Percentiles rank a stretch among this genome's conserved stretches.
These are phyloP conservation scores for Mucor irregularis DNA, from an alignment of 371 early-diverging fungal genomes.

Conservation along the genomic window DNA sequence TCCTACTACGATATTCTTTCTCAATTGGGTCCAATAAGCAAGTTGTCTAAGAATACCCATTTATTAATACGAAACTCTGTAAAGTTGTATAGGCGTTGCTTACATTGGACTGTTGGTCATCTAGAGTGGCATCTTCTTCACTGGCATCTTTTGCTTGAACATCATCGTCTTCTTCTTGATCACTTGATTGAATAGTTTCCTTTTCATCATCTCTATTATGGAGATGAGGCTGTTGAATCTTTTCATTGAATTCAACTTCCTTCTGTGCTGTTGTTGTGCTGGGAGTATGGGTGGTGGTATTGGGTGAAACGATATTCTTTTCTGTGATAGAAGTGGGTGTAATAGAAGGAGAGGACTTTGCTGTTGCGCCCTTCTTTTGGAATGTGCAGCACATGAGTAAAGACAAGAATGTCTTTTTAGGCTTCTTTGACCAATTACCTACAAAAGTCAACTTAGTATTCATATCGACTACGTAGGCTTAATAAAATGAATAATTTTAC, in stretches of 20 bases:
- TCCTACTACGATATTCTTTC: conserved; percentile 28
- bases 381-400: background rate
- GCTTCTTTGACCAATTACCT: background rate
- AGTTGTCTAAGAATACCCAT: background rate
- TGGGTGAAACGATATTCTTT: background rate
- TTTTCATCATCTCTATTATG: too few relatives aligned
- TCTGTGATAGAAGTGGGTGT: background rate
- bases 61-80: too few relatives aligned
- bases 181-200: too few relatives aligned
- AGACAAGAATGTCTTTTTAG: conserved; percentile 4
- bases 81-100: background rate
- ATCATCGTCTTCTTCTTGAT: background rate
- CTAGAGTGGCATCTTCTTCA: conserved; percentile 5
- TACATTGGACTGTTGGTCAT: conserved; percentile 3
- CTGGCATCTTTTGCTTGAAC: background rate
- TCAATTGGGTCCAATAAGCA: conserved; percentile 2
- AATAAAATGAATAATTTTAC: background rate
- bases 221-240: too few relatives aligned
- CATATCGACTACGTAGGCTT: background rate
- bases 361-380: background rate
- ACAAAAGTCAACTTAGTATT: too few relatives aligned
- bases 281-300: background rate
- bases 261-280: background rate
- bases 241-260: background rate
- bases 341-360: background rate